Evolutionary conservation across 169 alveolate species (phyloP).

Genomic region (Gregarina niphandrodes): DNA sequence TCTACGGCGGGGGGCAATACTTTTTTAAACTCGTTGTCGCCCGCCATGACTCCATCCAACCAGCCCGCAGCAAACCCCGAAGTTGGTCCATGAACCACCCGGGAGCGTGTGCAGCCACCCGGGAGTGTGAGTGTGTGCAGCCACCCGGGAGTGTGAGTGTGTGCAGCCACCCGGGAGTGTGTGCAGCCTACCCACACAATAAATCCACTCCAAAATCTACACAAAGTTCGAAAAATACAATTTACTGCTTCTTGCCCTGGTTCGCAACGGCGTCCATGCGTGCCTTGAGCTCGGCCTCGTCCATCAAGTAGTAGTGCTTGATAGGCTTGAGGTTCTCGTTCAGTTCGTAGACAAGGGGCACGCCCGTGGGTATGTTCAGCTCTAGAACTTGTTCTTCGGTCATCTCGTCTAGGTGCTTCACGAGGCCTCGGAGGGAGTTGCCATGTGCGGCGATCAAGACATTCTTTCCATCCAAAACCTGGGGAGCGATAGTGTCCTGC

Average conservation of each 20-base stretch:
- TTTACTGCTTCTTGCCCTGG: slow-evolving; percentile 66
- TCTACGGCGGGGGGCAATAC: too few species aligned
- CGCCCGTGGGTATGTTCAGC: slow-evolving; percentile 85
- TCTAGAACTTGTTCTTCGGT: slow-evolving; percentile 68
- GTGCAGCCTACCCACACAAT: too few species aligned
- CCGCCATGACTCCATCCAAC: too few species aligned
- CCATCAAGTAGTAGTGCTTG: slow-evolving; percentile 66
- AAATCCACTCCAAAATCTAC: too few species aligned
- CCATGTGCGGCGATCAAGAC: slow-evolving; percentile 91
- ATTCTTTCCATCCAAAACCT: slow-evolving; percentile 57
- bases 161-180: too few species aligned
- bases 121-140: too few species aligned
- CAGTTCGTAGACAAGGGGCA: slow-evolving; percentile 80
- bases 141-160: too few species aligned
- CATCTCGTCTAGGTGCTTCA: slow-evolving; percentile 72
- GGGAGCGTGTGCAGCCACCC: too few species aligned
- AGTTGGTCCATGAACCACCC: too few species aligned
- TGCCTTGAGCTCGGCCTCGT: slow-evolving; percentile 55
- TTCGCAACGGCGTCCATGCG: slow-evolving; percentile 69
- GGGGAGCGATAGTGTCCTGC: slow-evolving; percentile 71
- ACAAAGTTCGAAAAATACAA: too few species aligned
- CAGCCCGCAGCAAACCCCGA: too few species aligned
- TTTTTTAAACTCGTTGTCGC: too few species aligned
- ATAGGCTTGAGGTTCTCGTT: slow-evolving; percentile 58
- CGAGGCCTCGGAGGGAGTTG: slow-evolving; percentile 81